Evolutionary conservation across 2,329 filamentous ascomycete species (phyloP).

Genomic region (Botrytis elliptica): DNA sequence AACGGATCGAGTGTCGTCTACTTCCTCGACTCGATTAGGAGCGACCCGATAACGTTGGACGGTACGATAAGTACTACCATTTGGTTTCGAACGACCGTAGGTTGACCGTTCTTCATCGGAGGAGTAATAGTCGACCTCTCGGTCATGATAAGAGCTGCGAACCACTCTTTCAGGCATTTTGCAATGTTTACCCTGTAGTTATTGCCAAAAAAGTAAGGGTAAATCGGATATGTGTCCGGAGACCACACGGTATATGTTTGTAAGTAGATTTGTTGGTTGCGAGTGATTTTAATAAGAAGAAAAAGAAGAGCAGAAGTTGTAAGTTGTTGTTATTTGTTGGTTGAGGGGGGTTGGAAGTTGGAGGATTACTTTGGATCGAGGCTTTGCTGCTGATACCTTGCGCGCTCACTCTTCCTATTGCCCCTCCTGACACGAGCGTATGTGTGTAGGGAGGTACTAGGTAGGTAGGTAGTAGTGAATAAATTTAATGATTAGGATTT

Average conservation of each 20-base stretch:
- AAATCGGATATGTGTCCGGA: background rate
- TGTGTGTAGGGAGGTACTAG: background rate
- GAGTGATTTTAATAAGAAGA: background rate
- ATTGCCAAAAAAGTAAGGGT: background rate
- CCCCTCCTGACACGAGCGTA: constrained; percentile 10
- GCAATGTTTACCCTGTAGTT: background rate
- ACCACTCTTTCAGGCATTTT: constrained; percentile 34
- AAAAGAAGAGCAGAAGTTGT: background rate
- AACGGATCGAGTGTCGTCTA: constrained; percentile 34
- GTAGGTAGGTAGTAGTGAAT: background rate
- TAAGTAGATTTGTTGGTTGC: background rate
- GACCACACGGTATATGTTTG: background rate
- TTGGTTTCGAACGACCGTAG: constrained; percentile 27
- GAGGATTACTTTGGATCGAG: constrained; percentile 7
- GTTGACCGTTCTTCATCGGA: constrained; percentile 37
- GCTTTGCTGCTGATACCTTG: constrained; percentile 8
- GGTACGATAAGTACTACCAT: constrained; percentile 34
- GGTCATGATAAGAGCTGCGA: constrained; percentile 28
- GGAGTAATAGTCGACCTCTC: constrained; percentile 37
- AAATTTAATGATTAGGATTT: background rate
- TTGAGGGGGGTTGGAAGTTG: background rate
- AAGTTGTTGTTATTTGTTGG: background rate
- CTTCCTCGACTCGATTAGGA: constrained; percentile 34
- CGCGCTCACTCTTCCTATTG: background rate
- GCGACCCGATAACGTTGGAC: constrained; percentile 39